Evolutionary conservation across 768 basidiomycete genomes (phyloP).

Genomic region (Podaxis sp.): DNA sequence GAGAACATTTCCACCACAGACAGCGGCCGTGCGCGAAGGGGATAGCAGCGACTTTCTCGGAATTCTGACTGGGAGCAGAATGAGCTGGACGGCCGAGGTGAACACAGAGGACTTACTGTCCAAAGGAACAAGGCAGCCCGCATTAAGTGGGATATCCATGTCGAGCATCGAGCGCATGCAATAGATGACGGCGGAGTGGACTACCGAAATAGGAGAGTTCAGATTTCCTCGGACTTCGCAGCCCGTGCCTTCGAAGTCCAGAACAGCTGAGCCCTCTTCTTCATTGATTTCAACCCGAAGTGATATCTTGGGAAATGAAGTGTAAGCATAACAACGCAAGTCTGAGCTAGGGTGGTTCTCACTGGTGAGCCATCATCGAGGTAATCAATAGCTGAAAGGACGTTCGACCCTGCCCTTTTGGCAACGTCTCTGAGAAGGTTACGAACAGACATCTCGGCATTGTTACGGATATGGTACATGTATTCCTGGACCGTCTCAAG

Average conservation of each 20-base stretch:
- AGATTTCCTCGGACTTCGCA: slow-evolving; percentile 83
- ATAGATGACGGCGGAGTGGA: slow-evolving; percentile 86
- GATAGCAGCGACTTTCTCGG: slow-evolving; percentile 76
- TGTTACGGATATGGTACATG: slow-evolving; percentile 87
- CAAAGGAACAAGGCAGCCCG: slow-evolving; percentile 87
- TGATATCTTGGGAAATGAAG: slow-evolving; percentile 48
- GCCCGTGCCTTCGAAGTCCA: slow-evolving; percentile 86
- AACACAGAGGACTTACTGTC: slow-evolving; percentile 47
- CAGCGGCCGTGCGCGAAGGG: slow-evolving; percentile 84
- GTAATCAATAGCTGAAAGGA: slow-evolving; percentile 75
- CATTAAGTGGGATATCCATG: slow-evolving; percentile 88
- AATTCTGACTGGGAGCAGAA: slow-evolving; percentile 56
- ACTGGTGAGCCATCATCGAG: slow-evolving; percentile 88
- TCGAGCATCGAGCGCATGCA: slow-evolving; percentile 88
- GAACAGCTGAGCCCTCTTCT: slow-evolving; percentile 67
- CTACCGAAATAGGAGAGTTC: slow-evolving; percentile 83
- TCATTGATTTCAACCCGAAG: slow-evolving; percentile 78
- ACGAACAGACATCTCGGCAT: slow-evolving; percentile 86
- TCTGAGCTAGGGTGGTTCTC: slow-evolving; percentile 19
- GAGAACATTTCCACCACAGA: slow-evolving; percentile 90
- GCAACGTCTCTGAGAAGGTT: slow-evolving; percentile 76
- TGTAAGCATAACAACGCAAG: slow-evolving; percentile 1
- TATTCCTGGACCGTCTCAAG: slow-evolving; percentile 88
- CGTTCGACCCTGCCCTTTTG: slow-evolving; percentile 60
- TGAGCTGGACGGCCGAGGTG: slow-evolving; percentile 1